These are phyloP conservation scores for Termitomyces sp. DNA, from an alignment of 768 basidiomycete genomes.

Conservation along the genomic window DNA sequence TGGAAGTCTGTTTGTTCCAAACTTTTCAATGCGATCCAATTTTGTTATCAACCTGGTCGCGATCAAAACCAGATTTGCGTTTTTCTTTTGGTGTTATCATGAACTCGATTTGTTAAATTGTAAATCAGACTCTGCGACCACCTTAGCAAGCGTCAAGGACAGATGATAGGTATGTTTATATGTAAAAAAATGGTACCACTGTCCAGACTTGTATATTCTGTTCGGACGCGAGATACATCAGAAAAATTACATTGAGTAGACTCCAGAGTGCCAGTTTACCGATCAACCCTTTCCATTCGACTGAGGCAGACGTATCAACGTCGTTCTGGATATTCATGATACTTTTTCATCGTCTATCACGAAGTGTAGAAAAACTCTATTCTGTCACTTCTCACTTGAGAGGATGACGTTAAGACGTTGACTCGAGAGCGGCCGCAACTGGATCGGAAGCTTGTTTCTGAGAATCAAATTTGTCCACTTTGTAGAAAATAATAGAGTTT, in stretches of 20 bases:
- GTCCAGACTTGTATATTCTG: background rate
- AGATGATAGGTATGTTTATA: background rate
- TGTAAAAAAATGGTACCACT: too few relatives aligned
- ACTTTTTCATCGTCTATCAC: too few relatives aligned
- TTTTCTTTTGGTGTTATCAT: background rate
- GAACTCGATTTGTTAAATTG: background rate
- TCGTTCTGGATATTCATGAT: too few relatives aligned
- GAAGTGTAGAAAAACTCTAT: too few relatives aligned
- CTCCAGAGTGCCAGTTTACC: too few relatives aligned
- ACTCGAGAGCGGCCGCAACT: too few relatives aligned
- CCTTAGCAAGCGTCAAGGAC: slow-evolving; percentile 13
- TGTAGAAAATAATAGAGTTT: background rate
- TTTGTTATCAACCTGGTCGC: background rate
- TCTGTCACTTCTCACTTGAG: too few relatives aligned
- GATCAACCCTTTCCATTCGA: too few relatives aligned
- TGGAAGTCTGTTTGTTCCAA: background rate
- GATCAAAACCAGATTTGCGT: background rate
- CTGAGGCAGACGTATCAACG: too few relatives aligned
- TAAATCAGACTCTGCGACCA: background rate
- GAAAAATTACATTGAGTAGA: too few relatives aligned
- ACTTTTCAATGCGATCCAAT: background rate
- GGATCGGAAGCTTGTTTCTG: slow-evolving; percentile 15
- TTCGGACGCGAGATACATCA: too few relatives aligned
- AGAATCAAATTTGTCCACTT: slow-evolving; percentile 26
- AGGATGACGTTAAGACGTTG: too few relatives aligned